These are phyloP conservation scores for Giardia muris DNA, from an alignment of 208 protist species.

Conservation along the genomic window DNA sequence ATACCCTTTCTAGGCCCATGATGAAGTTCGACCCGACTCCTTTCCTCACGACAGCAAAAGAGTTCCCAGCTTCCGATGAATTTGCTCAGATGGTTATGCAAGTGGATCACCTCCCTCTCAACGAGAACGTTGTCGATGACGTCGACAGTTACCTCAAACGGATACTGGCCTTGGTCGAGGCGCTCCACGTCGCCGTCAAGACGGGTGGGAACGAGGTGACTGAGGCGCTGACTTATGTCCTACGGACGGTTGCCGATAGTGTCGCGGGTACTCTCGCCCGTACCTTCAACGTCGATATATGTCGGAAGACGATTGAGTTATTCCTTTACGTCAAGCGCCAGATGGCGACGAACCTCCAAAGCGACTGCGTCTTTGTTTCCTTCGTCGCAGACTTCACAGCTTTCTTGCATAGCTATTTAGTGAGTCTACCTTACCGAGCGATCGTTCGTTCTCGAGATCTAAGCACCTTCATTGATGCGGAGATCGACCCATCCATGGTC, in stretches of 20 bases:
- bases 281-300: not conserved
- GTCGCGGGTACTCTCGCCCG: not conserved
- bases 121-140: too few relatives aligned
- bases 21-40: too few relatives aligned
- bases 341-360: not conserved
- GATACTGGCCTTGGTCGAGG: too few relatives aligned
- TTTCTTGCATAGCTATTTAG: not conserved
- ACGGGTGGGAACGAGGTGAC: too few relatives aligned
- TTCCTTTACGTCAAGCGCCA: not conserved
- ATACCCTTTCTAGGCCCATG: too few relatives aligned
- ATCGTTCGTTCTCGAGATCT: not conserved
- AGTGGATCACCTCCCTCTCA: too few relatives aligned
- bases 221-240: not conserved
- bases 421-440: not conserved
- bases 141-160: too few relatives aligned
- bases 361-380: not conserved
- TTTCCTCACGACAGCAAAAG: too few relatives aligned
- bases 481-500: not conserved
- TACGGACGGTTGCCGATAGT: not conserved
- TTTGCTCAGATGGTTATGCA: too few relatives aligned
- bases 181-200: too few relatives aligned
- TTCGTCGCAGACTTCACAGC: not conserved
- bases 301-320: not conserved
- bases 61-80: too few relatives aligned
- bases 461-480: not conserved